Base-by-base conservation (phyloP, 768 basidiomycete species). In the Leccinum barrowsii region DNA sequence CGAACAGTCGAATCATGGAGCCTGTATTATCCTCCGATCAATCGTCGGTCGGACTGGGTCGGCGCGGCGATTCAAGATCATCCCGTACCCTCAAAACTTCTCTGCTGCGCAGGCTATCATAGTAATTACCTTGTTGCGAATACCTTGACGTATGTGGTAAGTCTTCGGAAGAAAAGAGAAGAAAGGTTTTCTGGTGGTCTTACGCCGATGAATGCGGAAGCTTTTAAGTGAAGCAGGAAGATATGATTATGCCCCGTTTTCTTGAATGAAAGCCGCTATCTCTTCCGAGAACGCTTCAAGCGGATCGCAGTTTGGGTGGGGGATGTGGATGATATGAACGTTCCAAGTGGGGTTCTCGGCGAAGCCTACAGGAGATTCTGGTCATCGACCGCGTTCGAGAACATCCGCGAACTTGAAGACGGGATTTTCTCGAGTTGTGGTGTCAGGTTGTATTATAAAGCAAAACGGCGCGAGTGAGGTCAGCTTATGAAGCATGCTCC, bases 361-460 rank as follows among this genome's bases (percentile, higher is more conserved):
- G 34, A 35, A 13, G 34, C 34, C 5, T 35, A 35, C 34, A 12
- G 5, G 34, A 12, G 34, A 35, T 35, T 13, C 5, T 35, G 5
- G 34, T 6, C 34, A 13, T 13, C 34, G 34, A 35, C 5, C 13
- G 34, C 34, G 12, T 35, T 35, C 34, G 34, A 35, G 12, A 13
- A 13, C 34, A 35, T 35, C 34, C 34, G 34, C 34, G 34, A 22
- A 22, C 22, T 22, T 26, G 5, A 62, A 67, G 62, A 2, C 78
- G 78, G 0, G 11, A 12, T 12, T 30, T 11, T 30, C 30, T 30
- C 30, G 40, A 30, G 10, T 30, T 30, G 10, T 30, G 30, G 40
- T 26, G 26, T 26, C 26, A 7, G 21, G 19, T 19, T 12, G 21
- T 46, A 10, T 10, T 30, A 30, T 30, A 30, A 30, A 30, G 30